Evolutionary conservation across 2,329 filamentous ascomycete genomes (phyloP), one percentile per base, ranked within the genome.

Genomic region (Cercospora canescens): DNA sequence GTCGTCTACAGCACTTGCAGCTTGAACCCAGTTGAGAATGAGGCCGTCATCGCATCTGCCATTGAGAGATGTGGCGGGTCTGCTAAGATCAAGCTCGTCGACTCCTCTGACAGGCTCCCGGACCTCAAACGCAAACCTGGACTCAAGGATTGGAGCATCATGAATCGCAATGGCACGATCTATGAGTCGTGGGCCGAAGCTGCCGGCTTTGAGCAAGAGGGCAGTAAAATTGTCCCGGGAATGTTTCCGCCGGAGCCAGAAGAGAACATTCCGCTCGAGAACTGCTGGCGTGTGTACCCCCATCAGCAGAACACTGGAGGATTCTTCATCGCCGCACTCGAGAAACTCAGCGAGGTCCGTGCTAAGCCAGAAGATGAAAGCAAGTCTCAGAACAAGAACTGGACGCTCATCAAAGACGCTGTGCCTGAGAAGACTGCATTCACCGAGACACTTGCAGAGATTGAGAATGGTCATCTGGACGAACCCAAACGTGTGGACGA

Each of bases 1-100:
- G 92, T 98, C 30, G 94, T 99, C 60, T 99, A 98, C 82, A 98
- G 94, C 3, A 99, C 95, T 21, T 99, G 95, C 85, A 97, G 93
- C 79, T 93, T 99, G 91, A 99, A 99, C 81, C 95, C 95, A 0
- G 88, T 98, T 30, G 95, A 99, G 83, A 97, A 99, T 75, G 95
- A 99, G 81, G 90, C 95, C 6, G 93, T 98, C 16, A 84, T 99
- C 67, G 89, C 92, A 1, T 90, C 91, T 28, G 95, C 95, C 11
- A 94, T 99, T 72, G 91, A 93, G 73, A 87, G 94, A 64, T 98
- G 94, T 75, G 95, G 95, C 68, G 95, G 95, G 3, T 80, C 87
- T 4, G 84, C 86, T 14, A 95, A 94, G 76, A 91, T 99, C 58
- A 87, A 91, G 70, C 89, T 99, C 52, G 79, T 98, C 63, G 93